Conservation (phyloP, 768 basidiomycete genomes). For the Tricholoma hemisulphureum region DNA sequence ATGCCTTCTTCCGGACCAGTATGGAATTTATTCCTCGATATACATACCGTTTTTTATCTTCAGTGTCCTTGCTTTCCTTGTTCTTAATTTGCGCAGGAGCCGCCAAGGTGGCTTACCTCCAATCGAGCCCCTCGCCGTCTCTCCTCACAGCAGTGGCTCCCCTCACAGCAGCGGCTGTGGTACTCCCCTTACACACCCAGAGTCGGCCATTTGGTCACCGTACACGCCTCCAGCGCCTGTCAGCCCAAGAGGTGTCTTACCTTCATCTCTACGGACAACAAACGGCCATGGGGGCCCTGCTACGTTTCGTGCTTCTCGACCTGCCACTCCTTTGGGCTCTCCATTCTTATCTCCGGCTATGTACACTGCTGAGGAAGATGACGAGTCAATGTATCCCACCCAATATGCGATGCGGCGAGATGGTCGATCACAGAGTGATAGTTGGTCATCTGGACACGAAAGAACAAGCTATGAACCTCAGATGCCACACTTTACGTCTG, state of each 20-base stretch:
- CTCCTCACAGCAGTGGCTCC: slow-evolving; percentile 27
- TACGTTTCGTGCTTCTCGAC: slow-evolving; percentile 42
- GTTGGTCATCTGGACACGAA: slow-evolving; percentile 32
- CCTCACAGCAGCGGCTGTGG: slow-evolving; percentile 25
- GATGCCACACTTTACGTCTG: slow-evolving; percentile 38
- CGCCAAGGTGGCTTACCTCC: slow-evolving; percentile 23
- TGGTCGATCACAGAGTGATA: slow-evolving; percentile 30
- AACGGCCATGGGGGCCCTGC: slow-evolving; percentile 29
- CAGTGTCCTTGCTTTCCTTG: slow-evolving; percentile 42
- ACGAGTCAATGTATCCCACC: slow-evolving; percentile 49
- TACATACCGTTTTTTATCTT: slow-evolving; percentile 62
- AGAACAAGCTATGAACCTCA: slow-evolving; percentile 14
- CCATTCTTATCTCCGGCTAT: slow-evolving; percentile 36
- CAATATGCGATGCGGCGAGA: slow-evolving; percentile 48
- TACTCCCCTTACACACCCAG: slow-evolving; percentile 27
- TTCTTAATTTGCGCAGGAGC: slow-evolving; percentile 46
- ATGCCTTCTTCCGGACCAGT: slow-evolving; percentile 78
- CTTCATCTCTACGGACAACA: slow-evolving; percentile 41
- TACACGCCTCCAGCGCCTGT: slow-evolving; percentile 31
- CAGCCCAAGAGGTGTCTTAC: slow-evolving; percentile 41
- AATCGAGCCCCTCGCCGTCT: slow-evolving; percentile 30
- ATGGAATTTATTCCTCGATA: slow-evolving; percentile 52
- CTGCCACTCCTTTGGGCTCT: slow-evolving; percentile 41
- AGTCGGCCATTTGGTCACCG: slow-evolving; percentile 46
- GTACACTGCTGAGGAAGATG: slow-evolving; percentile 43